A percentile compares a stretch with the other conserved stretches of the same genome.
Conservation (phyloP, 1,139 yeast species). For the Barnettozyma hawaiiensis region DNA sequence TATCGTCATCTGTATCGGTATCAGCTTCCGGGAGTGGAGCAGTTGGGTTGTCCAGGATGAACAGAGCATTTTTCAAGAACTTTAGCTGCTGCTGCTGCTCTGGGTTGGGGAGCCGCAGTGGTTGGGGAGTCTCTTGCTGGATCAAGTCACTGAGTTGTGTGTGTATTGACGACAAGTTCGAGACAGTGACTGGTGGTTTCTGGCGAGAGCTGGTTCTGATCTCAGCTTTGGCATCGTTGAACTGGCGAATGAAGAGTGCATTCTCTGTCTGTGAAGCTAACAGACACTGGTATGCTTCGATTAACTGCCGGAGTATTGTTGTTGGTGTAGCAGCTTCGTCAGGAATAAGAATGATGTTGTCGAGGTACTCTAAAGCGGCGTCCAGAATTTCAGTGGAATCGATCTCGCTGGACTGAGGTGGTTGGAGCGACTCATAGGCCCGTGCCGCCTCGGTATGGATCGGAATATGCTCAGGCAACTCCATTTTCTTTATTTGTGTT, state of each 20-base stretch:
- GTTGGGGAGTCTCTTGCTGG: background rate
- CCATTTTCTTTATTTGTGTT: background rate
- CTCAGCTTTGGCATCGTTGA: background rate
- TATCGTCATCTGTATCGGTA: slow-evolving; percentile 28
- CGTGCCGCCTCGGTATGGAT: background rate
- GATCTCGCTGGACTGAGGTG: background rate
- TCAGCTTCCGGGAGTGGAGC: slow-evolving; percentile 33
- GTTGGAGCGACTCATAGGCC: slow-evolving; percentile 1
- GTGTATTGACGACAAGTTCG: background rate
- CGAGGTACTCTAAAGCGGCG: background rate
- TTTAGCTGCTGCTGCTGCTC: too few species aligned
- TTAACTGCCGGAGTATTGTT: background rate
- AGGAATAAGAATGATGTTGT: background rate
- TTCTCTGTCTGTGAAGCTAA: slow-evolving; percentile 17
- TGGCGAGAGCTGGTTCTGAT: background rate
- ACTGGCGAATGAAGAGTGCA: background rate
- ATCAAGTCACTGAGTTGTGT: slow-evolving; percentile 1
- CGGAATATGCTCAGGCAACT: slow-evolving; percentile 1
- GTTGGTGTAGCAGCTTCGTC: background rate
- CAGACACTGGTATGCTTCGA: background rate
- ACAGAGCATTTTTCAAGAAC: slow-evolving; percentile 20
- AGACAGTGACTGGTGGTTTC: background rate
- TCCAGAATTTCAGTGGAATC: background rate
- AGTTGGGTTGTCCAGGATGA: slow-evolving; percentile 25
- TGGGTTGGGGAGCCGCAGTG: background rate